Base-by-base conservation (phyloP, 768 basidiomycete species). In the Cubamyces lactineus region DNA sequence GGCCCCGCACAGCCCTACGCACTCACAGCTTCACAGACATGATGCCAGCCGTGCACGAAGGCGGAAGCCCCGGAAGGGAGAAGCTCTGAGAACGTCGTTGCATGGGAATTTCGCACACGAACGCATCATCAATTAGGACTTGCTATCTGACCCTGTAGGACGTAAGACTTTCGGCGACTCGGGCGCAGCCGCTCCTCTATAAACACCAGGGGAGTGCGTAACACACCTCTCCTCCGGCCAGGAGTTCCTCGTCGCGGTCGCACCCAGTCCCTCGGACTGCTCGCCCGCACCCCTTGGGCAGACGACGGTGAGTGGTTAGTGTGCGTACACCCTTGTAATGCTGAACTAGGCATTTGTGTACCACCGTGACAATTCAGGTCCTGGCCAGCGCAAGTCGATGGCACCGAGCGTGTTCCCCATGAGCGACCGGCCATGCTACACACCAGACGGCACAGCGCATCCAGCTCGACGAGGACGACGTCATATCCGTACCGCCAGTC, bases 401-500 rank as follows among this genome's bases (percentile, higher is more conserved):
- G 56, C 46, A 57, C 49, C 47, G 24, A 2, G 15, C 16, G 21
- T 3, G 16, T 15, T 24, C 43, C 19, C 8, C 38, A 17, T 17
- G 23, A 28, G 24, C 48, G 7, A 23, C 30, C 34, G 19, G 47
- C 39, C 23, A 58, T 57, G 53, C 17, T 19, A 28, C 26, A 21
- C 24, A 53, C 63, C 28, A 53, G 51, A 45, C 55, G 62, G 26
- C 53, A 63, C n/a, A 63, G 63, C 57, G 43, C 57, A 11, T 54
- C 51, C 16, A 55, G 48, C 41, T 28, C 53, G 26, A 39, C 51
- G n/a, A 24, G 55, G 28, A 46, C 34, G 17, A 39, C 57, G n/a
- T 57, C 61, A 16, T 63, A 63, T 38, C 66, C 63, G 2, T 59
- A 57, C 26, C 60, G 63, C 4, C 61, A 64, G 45, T 59, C 63